Percentiles rank a stretch among this genome's conserved stretches.
These are phyloP conservation scores for Vinca minor DNA, from an alignment of 257 asterid species.

Conservation along the genomic window DNA sequence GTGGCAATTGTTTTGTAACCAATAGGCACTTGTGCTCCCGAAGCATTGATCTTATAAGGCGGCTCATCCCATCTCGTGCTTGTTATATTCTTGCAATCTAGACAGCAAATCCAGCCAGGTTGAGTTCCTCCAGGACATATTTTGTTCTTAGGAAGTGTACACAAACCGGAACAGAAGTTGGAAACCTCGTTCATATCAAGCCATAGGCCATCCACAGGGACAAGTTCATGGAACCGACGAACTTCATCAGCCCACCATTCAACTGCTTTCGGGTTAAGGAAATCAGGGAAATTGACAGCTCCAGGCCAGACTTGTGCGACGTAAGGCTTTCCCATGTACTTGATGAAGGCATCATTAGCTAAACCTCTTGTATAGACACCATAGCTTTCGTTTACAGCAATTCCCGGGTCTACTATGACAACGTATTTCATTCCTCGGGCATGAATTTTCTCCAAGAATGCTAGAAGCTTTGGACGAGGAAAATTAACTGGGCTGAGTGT, in stretches of 20 bases:
- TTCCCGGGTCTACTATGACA: slow-evolving; percentile 84
- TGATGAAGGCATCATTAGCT: slow-evolving; percentile 78
- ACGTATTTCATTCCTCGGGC: slow-evolving; percentile 80
- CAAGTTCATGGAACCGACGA: slow-evolving; percentile 73
- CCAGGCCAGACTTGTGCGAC: slow-evolving; percentile 99
- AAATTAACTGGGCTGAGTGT: slow-evolving; percentile 70
- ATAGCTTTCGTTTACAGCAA: slow-evolving; percentile 60
- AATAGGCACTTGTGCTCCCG: slow-evolving; percentile 58
- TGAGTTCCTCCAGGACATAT: slow-evolving; percentile 74
- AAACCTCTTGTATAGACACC: slow-evolving; percentile 66
- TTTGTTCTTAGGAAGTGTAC: slow-evolving; percentile 59
- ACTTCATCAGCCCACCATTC: slow-evolving; percentile 91
- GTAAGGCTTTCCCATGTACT: slow-evolving; percentile 63
- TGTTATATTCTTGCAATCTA: slow-evolving; percentile 80
- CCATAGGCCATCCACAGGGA: slow-evolving; percentile 91
- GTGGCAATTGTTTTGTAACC: slow-evolving; percentile 93
- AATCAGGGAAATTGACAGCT: slow-evolving; percentile 87
- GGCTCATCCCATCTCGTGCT: slow-evolving; percentile 87
- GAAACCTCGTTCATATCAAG: slow-evolving; percentile 94
- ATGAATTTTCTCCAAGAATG: slow-evolving; percentile 76
- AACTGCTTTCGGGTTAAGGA: slow-evolving; percentile 72
- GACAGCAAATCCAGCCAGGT: slow-evolving; percentile 88
- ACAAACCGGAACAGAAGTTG: slow-evolving; percentile 68
- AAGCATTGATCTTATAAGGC: slow-evolving; percentile 87
- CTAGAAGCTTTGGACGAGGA: slow-evolving; percentile 66